These are phyloP conservation scores for Hypholoma fasciculare DNA, from an alignment of 768 basidiomycete genomes.

Conservation along the genomic window DNA sequence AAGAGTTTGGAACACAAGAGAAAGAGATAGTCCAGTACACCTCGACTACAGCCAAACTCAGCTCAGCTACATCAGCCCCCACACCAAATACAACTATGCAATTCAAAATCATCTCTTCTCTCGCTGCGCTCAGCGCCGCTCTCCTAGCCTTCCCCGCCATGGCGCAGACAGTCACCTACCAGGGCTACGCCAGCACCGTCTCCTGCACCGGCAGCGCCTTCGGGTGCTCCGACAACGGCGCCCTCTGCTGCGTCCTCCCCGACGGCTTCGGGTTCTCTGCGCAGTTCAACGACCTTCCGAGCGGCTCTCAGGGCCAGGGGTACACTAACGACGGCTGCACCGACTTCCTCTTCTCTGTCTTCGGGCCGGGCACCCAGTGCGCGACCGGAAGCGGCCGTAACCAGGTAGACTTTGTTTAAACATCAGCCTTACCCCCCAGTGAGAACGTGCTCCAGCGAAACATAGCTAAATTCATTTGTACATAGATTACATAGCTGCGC, in stretches of 20 bases:
- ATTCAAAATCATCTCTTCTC: slow-evolving; percentile 1
- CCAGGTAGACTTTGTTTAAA: too few relatives aligned
- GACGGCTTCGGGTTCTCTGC: slow-evolving; percentile 17
- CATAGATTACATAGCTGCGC: too few relatives aligned
- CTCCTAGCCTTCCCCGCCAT: background rate
- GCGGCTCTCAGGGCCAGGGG: slow-evolving; percentile 12
- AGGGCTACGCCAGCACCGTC: slow-evolving; percentile 11
- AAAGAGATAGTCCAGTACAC: too few relatives aligned
- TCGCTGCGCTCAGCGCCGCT: slow-evolving; percentile 1
- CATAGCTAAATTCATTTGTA: too few relatives aligned
- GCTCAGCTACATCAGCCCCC: too few relatives aligned
- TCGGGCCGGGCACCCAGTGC: slow-evolving; percentile 18
- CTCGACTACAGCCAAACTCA: too few relatives aligned
- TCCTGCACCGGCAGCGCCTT: slow-evolving; percentile 13
- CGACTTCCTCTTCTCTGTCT: slow-evolving; percentile 7
- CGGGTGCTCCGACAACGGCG: slow-evolving; percentile 11
- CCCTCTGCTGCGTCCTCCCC: slow-evolving; percentile 14
- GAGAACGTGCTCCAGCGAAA: too few relatives aligned
- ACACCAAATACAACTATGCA: background rate
- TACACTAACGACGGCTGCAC: slow-evolving; percentile 8
- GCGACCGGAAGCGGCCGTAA: too few relatives aligned
- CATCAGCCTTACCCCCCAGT: too few relatives aligned
- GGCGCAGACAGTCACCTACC: background rate
- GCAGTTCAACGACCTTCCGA: slow-evolving; percentile 12
- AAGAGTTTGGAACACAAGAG: too few relatives aligned